These are phyloP conservation scores for Mycosphaerella sp. DNA, from an alignment of 2,329 filamentous ascomycete genomes.

Conservation along the genomic window DNA sequence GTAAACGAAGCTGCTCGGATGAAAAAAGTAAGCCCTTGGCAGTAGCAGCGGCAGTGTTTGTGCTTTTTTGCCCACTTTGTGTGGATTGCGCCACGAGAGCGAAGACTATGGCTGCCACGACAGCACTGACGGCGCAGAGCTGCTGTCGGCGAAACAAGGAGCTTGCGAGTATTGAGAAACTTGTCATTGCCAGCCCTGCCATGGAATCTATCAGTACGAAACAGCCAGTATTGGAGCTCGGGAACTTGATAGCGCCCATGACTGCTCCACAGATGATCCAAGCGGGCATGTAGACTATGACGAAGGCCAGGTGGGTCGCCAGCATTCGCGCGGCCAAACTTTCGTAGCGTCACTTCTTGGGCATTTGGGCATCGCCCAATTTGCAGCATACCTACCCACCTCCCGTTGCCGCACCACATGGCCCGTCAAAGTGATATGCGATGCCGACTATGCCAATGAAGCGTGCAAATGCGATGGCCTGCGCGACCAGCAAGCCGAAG, in stretches of 20 bases:
- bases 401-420: constrained; percentile 79
- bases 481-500: constrained; percentile 64
- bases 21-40: constrained; percentile 71
- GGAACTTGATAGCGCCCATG: constrained; percentile 53
- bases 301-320: constrained; percentile 72
- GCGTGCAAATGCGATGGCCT: constrained; percentile 71
- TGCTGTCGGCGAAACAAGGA: constrained; percentile 80
- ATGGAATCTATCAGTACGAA: constrained; percentile 60
- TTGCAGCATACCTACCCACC: constrained; percentile 80
- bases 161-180: constrained; percentile 73
- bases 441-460: constrained; percentile 72
- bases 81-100: constrained; percentile 70
- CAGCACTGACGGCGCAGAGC: constrained; percentile 71
- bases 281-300: constrained; percentile 68
- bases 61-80: constrained; percentile 45
- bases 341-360: constrained; percentile 64
- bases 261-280: constrained; percentile 72
- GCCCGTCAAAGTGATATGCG: constrained; percentile 79
- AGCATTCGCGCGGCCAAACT: constrained; percentile 67
- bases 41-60: constrained; percentile 57
- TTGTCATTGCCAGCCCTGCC: constrained; percentile 62
- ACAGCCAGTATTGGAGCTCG: constrained; percentile 37
- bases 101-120: constrained; percentile 64
- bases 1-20: constrained; percentile 77
- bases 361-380: constrained; percentile 89